phyloP scores from a whole-genome alignment of 2,329 filamentous ascomycete species.

The Chlorencoelia australis region DNA sequence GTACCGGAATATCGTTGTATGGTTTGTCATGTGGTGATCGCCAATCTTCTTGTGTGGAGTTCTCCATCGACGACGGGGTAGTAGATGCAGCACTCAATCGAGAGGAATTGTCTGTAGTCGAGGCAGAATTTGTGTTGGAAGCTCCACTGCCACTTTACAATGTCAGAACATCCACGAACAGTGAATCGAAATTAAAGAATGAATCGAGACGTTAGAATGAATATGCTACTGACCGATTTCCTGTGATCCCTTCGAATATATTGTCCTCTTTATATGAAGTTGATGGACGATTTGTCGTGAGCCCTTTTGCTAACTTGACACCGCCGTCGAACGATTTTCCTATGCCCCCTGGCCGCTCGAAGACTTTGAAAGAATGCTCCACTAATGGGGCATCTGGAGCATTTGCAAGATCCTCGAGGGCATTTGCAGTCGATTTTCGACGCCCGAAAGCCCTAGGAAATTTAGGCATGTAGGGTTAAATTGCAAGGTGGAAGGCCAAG shows the following conservation, averaged over 20 bases:
- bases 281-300: slow-evolving; percentile 13
- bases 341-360: slow-evolving; percentile 18
- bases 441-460: slow-evolving; percentile 27
- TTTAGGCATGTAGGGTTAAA: slow-evolving; percentile 27
- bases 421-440: slow-evolving; percentile 26
- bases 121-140: slow-evolving; percentile 27
- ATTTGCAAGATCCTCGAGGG: slow-evolving; percentile 19
- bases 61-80: slow-evolving; percentile 26
- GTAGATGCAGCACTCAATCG: slow-evolving; percentile 27
- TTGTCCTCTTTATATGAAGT: slow-evolving; percentile 26
- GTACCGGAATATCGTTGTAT: slow-evolving; percentile 22
- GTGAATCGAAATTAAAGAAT: background rate
- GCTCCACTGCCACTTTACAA: slow-evolving; percentile 26
- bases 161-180: background rate
- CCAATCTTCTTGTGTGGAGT: slow-evolving; percentile 21
- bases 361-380: slow-evolving; percentile 27
- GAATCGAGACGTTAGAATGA: too few relatives aligned
- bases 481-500: slow-evolving; percentile 6
- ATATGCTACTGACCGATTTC: slow-evolving; percentile 26
- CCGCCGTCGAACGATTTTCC: slow-evolving; percentile 26
- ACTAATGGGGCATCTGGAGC: slow-evolving; percentile 9
- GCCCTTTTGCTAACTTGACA: slow-evolving; percentile 19
- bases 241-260: slow-evolving; percentile 24
- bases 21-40: slow-evolving; percentile 23
- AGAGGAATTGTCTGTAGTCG: slow-evolving; percentile 28